Conservation (phyloP, 75 land plant genomes). For the Gnetum montanum region DNA sequence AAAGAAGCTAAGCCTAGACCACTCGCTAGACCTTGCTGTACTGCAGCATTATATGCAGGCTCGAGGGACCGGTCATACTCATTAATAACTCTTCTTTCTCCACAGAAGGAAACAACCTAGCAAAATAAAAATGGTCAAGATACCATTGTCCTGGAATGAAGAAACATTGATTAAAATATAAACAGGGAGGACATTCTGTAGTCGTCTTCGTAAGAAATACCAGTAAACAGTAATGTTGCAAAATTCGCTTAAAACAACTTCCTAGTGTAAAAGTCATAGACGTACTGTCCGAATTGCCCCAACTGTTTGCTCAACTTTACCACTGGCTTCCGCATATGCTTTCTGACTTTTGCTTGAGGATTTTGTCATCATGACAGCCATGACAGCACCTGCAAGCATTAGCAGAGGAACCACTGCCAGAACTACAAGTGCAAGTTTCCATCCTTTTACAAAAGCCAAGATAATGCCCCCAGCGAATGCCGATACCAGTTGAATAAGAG, state of each 20-base stretch:
- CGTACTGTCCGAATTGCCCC: conserved; percentile 58
- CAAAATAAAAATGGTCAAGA: not conserved
- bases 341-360: conserved; percentile 31
- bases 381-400: conserved; percentile 25
- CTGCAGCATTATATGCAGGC: conserved; percentile 50
- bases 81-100: conserved; percentile 60
- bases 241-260: too few relatives aligned
- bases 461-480: conserved; percentile 47
- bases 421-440: conserved; percentile 56
- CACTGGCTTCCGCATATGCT: conserved; percentile 54
- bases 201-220: too few relatives aligned
- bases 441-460: conserved; percentile 48
- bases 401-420: conserved; percentile 35
- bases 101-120: conserved; percentile 84
- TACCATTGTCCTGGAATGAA: too few relatives aligned
- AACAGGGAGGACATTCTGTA: too few relatives aligned
- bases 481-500: conserved; percentile 32
- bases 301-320: conserved; percentile 48
- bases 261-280: too few relatives aligned
- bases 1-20: conserved; percentile 67
- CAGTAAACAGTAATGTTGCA: too few relatives aligned
- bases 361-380: conserved; percentile 32
- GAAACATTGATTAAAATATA: too few relatives aligned
- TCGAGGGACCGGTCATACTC: conserved; percentile 51
- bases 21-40: conserved; percentile 49